Percentiles rank a stretch among this genome's conserved stretches.
Evolutionary conservation across 1,139 yeast species (phyloP).

Genomic region (Hemisphaericaspora xylanilytica): DNA sequence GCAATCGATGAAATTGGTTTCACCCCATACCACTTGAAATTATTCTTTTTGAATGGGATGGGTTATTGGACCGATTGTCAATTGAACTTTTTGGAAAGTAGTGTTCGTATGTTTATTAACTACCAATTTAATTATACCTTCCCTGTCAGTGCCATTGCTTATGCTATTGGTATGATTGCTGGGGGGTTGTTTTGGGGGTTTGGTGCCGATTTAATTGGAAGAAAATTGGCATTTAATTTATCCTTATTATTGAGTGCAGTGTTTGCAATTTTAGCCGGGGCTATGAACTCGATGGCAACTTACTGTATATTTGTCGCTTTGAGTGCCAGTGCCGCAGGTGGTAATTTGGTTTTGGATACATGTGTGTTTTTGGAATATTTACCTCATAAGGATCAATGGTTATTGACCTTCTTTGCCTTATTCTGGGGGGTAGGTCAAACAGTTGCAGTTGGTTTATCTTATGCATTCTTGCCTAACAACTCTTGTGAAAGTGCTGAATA

Average conservation of each 20-base stretch:
- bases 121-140: slow-evolving; percentile 39
- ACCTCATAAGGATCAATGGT: slow-evolving; percentile 52
- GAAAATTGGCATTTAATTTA: slow-evolving; percentile 54
- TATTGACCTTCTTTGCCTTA: slow-evolving; percentile 54
- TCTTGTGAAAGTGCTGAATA: slow-evolving; percentile 37
- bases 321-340: slow-evolving; percentile 52
- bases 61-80: slow-evolving; percentile 67
- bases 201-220: slow-evolving; percentile 58
- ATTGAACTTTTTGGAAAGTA: slow-evolving; percentile 41
- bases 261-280: slow-evolving; percentile 54
- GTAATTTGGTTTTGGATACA: slow-evolving; percentile 60
- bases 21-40: slow-evolving; percentile 33
- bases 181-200: slow-evolving; percentile 62
- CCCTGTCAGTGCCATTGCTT: slow-evolving; percentile 29
- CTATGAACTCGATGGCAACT: slow-evolving; percentile 46
- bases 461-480: slow-evolving; percentile 53
- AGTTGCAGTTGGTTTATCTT: slow-evolving; percentile 50
- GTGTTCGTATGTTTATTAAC: slow-evolving; percentile 39
- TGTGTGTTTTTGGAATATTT: slow-evolving; percentile 58
- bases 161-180: slow-evolving; percentile 46
- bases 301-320: slow-evolving; percentile 51
- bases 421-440: slow-evolving; percentile 69
- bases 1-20: slow-evolving; percentile 39
- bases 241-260: slow-evolving; percentile 50
- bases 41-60: slow-evolving; percentile 52